Evolutionary conservation across 176 grass and related monocot species (phyloP), one percentile per base, ranked within the genome.

Genomic region (Oryza longistaminata): DNA sequence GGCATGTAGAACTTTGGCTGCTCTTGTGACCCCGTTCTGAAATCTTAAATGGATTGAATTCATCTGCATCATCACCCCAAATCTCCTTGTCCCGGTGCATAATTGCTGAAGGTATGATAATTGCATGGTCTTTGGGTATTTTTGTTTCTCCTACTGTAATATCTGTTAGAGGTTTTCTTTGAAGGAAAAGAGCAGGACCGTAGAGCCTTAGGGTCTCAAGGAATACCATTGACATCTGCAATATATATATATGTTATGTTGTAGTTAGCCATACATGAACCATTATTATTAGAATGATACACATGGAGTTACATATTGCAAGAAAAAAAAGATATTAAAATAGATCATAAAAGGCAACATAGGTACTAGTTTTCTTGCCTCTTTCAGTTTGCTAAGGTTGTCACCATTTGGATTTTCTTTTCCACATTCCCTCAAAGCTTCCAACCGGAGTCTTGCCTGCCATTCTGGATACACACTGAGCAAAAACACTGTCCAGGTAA

Each of bases 401-500:
- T 86, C 44, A 0, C 49, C 73, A 11, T n/a, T 71, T 5, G 86
- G 88, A 12, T 22, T 3, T 67, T 80, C 64, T 0, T 19, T 67
- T 27, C 88, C 69, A 16, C 80, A 81, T 13, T 86, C 88, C 8
- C 70, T 70, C 16, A 71, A 15, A 53, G 90, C 82, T 82, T 93
- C 91, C 79, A 76, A 65, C 48, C 85, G 70, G 6, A 93, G 85
- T 37, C 80, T 83, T 31, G 88, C 83, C 81, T 90, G 85, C 88
- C 91, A 93, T 48, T 90, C 85, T 3, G 73, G 82, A n/a, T 88
- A 52, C 13, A 77, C 66, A 9, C 82, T 65, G 33, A 90, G 77
- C 80, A 92, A 45, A 70, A 83, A 94, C 61, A 92, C 85, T 39
- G 87, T 79, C 92, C 89, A 94, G 4, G 87, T 85, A 10, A 94